Evolutionary conservation across 352 stramenopile genomes (phyloP).

Genomic region (Globisporangium nagaii): DNA sequence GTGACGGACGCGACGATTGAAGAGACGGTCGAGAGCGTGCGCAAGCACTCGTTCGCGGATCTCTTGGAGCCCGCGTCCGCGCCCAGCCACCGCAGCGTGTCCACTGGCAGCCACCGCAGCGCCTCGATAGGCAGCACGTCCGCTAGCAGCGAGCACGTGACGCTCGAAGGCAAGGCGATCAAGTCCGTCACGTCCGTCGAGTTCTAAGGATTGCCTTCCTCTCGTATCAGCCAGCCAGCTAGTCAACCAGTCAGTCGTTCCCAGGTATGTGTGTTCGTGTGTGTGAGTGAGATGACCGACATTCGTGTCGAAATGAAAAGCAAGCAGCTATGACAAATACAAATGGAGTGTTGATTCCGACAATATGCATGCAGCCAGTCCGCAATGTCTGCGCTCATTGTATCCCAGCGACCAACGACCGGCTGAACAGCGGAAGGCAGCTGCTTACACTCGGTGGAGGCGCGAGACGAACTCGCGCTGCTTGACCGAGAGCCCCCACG

Average conservation of each 20-base stretch:
- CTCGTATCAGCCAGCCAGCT: background rate
- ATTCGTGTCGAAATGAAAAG: background rate
- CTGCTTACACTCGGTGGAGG: conserved; percentile 23
- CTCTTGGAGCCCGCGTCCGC: conserved; percentile 18
- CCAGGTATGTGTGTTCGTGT: background rate
- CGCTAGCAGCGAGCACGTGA: background rate
- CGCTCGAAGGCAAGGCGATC: conserved; percentile 3
- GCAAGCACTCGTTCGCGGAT: conserved; percentile 25
- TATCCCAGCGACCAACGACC: too few relatives aligned
- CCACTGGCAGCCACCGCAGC: conserved; percentile 4
- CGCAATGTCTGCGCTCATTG: too few relatives aligned
- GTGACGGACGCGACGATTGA: conserved; percentile 29
- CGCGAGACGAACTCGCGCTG: conserved; percentile 72
- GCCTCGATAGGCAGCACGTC: too few relatives aligned
- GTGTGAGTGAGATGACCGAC: conserved; percentile 6
- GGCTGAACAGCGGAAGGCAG: background rate
- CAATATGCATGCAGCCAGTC: too few relatives aligned
- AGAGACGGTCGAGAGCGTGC: conserved; percentile 14
- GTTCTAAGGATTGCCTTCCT: conserved; percentile 6
- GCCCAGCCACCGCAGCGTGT: conserved; percentile 5
- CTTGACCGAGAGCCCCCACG: conserved; percentile 66
- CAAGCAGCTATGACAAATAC: background rate
- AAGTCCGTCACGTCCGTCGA: conserved; percentile 12
- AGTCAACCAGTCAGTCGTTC: background rate
- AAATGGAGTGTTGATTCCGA: conserved; percentile 7